Evolutionary conservation across 345 rosid genomes (phyloP), one percentile per base, ranked within the genome.

Genomic region (Melastoma malabathricum): DNA sequence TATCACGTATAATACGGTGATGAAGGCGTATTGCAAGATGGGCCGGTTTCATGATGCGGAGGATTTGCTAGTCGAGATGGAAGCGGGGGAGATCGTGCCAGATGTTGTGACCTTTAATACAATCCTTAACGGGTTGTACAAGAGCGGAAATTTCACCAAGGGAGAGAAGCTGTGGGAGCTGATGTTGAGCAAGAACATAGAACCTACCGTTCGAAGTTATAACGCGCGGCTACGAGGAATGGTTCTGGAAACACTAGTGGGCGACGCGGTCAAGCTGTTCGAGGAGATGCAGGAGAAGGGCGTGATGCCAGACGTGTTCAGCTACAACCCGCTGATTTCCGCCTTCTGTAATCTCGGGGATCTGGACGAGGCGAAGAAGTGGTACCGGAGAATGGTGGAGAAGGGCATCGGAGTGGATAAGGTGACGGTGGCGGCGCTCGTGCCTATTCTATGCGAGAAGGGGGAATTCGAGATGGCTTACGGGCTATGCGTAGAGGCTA

Each of bases 81-180:
- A 14, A 13, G 48, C 44, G 50, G 50, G 34, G 9, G 71, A 68
- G 12, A 31, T 57, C 15, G 60, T 52, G 52, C 61, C 68, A 0
- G 44, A 54, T 49, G 13, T 45, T 29, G 18, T 65, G 12, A 65
- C 71, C 16, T 68, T 56, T 19, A 65, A 65, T 38, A 63, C 77
- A 3, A 65, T 73, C 20, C 59, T 73, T 5, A 38, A 49, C 18
- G 65, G 44, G 43, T 66, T 48, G 15, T 62, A 73, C 19, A 45
- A 18, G 56, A 62, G 50, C 15, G 68, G 65, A 5, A 56, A 55
- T 51, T 59, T 73, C 16, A 34, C 10, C 13, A 69, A 58, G 19
- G 78, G 72, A 13, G 72, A 73, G 45, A 23, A 51, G 43, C 18
- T 63, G 2, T 67, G 72, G 76, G 47, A 39, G 38, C 25, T 51